Evolutionary conservation across 169 alveolate species (phyloP).

Genomic region (Babesia divergens): DNA sequence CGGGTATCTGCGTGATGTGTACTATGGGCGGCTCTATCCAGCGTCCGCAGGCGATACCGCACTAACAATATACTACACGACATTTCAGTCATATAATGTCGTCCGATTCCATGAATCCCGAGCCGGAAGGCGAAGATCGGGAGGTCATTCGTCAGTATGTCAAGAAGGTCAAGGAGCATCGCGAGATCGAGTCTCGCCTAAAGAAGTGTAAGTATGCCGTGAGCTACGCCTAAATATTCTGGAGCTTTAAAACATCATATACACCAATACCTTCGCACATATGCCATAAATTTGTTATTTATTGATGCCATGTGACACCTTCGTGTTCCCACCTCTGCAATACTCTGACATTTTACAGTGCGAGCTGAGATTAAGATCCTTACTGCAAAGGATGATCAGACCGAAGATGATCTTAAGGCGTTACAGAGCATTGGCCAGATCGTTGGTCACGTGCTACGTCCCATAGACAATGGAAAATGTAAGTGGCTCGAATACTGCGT

Average conservation of each 20-base stretch:
- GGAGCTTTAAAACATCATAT: too few species aligned
- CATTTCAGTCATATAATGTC: background rate
- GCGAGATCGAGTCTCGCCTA: constrained; percentile 49
- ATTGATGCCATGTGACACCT: background rate
- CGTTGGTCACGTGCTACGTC: constrained; percentile 95
- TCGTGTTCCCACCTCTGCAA: too few species aligned
- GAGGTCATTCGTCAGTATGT: constrained; percentile 57
- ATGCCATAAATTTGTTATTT: too few species aligned
- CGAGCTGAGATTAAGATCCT: constrained; percentile 77
- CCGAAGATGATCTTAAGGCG: constrained; percentile 95
- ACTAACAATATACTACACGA: background rate
- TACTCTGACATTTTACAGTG: constrained; percentile 8
- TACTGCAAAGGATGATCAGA: constrained; percentile 85
- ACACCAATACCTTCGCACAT: too few species aligned
- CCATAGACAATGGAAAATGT: constrained; percentile 90
- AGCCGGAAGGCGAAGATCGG: constrained; percentile 47
- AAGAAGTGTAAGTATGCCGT: constrained; percentile 59
- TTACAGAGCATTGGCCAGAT: constrained; percentile 97
- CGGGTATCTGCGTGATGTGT: background rate
- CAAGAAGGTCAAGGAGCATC: constrained; percentile 57
- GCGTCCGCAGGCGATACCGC: background rate
- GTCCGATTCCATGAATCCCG: constrained; percentile 10
- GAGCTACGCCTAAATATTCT: too few species aligned
- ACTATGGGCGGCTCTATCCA: background rate
- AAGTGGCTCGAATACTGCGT: background rate